Base-by-base conservation (phyloP, 176 grass and related monocot genomes). In the Chloris gayana region DNA sequence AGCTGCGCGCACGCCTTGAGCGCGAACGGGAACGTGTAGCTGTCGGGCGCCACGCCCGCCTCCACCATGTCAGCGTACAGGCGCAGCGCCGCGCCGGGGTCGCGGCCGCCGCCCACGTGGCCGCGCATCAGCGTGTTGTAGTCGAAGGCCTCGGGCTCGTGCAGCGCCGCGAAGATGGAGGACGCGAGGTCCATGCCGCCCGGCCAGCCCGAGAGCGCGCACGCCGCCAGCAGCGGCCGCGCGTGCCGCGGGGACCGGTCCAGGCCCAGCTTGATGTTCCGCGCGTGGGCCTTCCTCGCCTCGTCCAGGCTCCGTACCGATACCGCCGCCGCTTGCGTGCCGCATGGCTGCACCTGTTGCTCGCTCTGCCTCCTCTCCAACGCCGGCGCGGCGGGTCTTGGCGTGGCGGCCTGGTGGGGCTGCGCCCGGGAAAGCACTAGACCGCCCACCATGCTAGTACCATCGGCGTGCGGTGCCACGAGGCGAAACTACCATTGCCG, bases 51-150 rank as follows among this genome's bases (percentile, higher is more conserved):
- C 15, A 93, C 79, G 71, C 24, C 56, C 2, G 81, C 50, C 59
- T 85, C 45, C 56, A 81, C 33, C 90, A 91, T 93, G 62, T 82
- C 85, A 12, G 71, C 74, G 81, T 87, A 91, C 73, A 93, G 67
- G 14, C 69, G 66, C 65, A 97, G 59, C 11, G 88, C 85, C 2
- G 58, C 82, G 18, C 73, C 61, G 24, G 90, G 86, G 30, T 93
- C 77, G 34, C 79, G 12, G 29, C 56, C 62, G 5, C 49, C 54
- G 61, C n/a, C n/a, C n/a, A 88, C 69, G 60, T 82, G 57, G 30
- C 88, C 93, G 74, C 90, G 84, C 77, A 97, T 93, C 77, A 97
- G 54, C 12, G 86, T 93, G 83, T 97, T 97, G 86, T 93, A 97
- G 68, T 97, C 90, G 86, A 97, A 93, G 14, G 88, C 80, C 24